Conservation (phyloP, 2,329 filamentous ascomycete species). For the Cladophialophora immunda region DNA sequence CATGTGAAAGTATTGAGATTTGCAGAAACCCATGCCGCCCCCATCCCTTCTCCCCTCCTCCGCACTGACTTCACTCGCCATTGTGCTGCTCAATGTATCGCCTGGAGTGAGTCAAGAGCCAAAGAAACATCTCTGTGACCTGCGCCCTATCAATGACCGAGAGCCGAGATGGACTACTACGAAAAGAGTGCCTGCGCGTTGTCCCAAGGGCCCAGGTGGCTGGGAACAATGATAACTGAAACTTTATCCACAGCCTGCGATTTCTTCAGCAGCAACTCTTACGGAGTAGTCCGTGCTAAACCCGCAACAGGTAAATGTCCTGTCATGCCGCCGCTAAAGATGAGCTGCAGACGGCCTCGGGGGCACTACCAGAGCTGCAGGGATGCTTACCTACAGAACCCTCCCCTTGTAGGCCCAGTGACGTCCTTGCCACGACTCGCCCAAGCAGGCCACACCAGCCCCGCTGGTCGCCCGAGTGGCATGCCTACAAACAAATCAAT, state of each 20-base stretch:
- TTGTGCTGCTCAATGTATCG: neutral
- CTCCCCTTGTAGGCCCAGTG: neutral
- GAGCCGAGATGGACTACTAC: neutral
- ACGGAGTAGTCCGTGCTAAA: neutral
- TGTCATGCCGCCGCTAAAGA: neutral
- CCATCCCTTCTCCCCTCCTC: neutral
- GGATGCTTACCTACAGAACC: neutral
- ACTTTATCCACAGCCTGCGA: neutral
- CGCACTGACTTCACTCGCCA: neutral
- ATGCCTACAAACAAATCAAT: neutral
- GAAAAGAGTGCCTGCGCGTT: neutral
- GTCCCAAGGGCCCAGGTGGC: neutral
- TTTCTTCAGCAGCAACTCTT: constrained; percentile 1
- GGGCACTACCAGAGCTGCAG: neutral
- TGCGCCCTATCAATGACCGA: neutral
- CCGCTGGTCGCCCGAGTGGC: neutral
- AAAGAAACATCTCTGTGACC: neutral
- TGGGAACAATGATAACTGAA: neutral
- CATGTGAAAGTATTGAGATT: constrained; percentile 1
- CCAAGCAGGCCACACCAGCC: neutral
- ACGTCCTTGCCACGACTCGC: neutral
- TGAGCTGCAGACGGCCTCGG: neutral
- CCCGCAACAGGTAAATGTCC: neutral
- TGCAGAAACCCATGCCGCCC: neutral
- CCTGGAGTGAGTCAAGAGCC: neutral